Evolutionary conservation across 805 yeast genomes (phyloP), one percentile per base, ranked within the genome.

Genomic region (Teunomyces lycoperdinae): DNA sequence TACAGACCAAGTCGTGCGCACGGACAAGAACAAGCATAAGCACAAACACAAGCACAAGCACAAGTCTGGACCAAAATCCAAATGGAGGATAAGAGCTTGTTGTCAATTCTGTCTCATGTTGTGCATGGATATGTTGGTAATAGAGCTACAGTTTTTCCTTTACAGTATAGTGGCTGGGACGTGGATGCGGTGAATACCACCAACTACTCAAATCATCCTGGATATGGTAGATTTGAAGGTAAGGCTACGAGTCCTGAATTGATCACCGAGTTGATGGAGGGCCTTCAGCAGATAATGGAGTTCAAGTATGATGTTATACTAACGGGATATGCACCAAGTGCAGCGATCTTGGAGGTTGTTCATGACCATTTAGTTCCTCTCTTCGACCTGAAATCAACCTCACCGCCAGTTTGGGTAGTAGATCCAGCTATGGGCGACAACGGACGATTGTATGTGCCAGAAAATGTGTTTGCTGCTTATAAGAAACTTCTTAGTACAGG

Each of bases 111-210:
- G 56, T 89, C 96, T 3, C 97, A 94, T 64, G 98, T 94, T 1
- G 90, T 83, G 2, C 98, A 92, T 62, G 99, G 99, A 2, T 86
- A 89, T 58, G 99, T 94, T 1, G 99, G 99, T 1, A 90, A 90
- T 63, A 79, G 84, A 48, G 96, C 97, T 0, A 88, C 94, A 0
- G 87, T 92, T 2, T 87, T 94, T 61, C 97, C 98, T 0, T 68
- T 92, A 17, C 97, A 92, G 61, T 71, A 82, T 36, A 74, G 80
- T 40, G 95, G 94, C 0, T 92, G 97, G 97, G 92, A 94, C 61
- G 96, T 91, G 8, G 97, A 92, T 62, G 83, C 83, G 17, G 73
- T 94, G 46, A 89, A 92, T 66, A 89, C 96, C 1, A 96, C 91
- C 16, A 87, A 89, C 59, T 83, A 84, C 57, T 88, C 96, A 1